Evolutionary conservation across 169 alveolate genomes (phyloP).

Genomic region (Cryptosporidium ubiquitum): DNA sequence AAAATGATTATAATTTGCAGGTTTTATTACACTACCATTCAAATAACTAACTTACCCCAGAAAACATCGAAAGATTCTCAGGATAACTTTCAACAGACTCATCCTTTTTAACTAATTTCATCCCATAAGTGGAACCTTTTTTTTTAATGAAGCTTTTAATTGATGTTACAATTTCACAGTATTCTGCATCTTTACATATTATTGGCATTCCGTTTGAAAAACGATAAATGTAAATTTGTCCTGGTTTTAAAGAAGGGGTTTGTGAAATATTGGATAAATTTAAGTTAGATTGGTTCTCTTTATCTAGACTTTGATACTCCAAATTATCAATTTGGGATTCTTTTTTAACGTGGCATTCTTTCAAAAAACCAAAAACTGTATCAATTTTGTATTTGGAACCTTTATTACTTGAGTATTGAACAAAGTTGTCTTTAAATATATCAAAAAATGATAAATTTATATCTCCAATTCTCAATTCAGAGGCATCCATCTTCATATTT

Average conservation of each 20-base stretch:
- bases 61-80: neutral
- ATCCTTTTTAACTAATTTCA: neutral
- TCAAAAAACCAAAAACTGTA: slow-evolving; percentile 34
- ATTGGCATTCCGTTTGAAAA: slow-evolving; percentile 64
- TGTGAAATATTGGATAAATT: neutral
- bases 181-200: slow-evolving; percentile 20
- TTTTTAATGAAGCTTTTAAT: slow-evolving; percentile 35
- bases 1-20: neutral
- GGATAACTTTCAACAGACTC: neutral
- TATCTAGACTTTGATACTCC: neutral
- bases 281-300: neutral
- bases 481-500: neutral
- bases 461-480: neutral
- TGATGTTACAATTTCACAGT: slow-evolving; percentile 36
- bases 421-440: slow-evolving; percentile 13
- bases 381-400: slow-evolving; percentile 38
- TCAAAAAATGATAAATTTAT: slow-evolving; percentile 14
- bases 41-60: slow-evolving; percentile 17
- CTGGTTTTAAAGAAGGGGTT: neutral
- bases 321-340: neutral
- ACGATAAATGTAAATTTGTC: slow-evolving; percentile 28
- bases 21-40: neutral
- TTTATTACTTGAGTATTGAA: neutral
- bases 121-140: slow-evolving; percentile 25
- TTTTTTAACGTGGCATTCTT: neutral